Percentiles rank a stretch among this genome's conserved stretches.
Conservation (phyloP, 2,329 filamentous ascomycete genomes). For the Fusarium bulbicola region DNA sequence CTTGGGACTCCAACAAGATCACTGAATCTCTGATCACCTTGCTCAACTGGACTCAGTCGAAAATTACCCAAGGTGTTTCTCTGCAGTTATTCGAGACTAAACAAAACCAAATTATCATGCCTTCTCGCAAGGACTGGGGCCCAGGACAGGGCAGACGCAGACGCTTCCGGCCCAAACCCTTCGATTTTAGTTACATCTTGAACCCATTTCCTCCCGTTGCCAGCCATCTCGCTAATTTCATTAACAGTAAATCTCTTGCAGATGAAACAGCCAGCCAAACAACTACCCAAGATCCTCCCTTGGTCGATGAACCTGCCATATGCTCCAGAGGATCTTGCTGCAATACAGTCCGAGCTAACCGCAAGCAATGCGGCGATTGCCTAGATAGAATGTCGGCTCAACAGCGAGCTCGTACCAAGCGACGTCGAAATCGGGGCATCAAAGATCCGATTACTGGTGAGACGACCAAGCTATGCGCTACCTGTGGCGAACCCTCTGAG, state of each 20-base stretch:
- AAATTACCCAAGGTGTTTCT: not conserved
- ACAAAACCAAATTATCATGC: not conserved
- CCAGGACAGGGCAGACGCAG: not conserved
- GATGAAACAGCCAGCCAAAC: not conserved
- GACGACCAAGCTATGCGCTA: not conserved
- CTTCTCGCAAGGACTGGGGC: not conserved
- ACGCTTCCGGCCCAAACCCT: not conserved
- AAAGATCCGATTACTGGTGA: not conserved
- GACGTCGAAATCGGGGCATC: not conserved
- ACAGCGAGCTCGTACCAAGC: not conserved
- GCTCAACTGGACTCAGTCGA: too few species aligned
- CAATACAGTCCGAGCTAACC: not conserved
- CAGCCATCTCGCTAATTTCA: not conserved
- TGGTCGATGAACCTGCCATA: not conserved
- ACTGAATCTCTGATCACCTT: not conserved
- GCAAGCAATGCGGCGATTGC: not conserved
- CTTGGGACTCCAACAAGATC: fast-evolving
- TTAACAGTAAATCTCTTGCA: not conserved
- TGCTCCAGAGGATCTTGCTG: fast-evolving
- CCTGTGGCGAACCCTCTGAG: not conserved
- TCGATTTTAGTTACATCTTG: not conserved
- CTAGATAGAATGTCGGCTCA: not conserved
- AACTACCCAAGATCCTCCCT: not conserved
- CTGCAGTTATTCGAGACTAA: not conserved
- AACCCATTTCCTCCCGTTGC: not conserved